Evolutionary conservation across 129 eudicot genomes (phyloP).

Genomic region (Erigeron canadensis): DNA sequence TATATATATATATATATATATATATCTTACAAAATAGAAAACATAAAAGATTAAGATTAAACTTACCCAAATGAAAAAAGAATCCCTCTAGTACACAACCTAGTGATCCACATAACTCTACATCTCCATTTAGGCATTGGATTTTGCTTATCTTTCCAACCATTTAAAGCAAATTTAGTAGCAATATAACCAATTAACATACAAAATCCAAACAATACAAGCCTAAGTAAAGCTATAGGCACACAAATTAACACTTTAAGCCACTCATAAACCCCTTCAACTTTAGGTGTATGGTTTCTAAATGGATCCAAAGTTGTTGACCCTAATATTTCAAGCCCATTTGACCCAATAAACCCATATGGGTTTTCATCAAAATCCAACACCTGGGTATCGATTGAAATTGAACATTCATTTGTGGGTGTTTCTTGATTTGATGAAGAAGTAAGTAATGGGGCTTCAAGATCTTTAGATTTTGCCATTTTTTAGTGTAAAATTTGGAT

Average conservation of each 20-base stretch:
- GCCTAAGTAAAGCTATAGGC: constrained; percentile 61
- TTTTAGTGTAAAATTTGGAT: neutral
- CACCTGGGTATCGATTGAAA: constrained; percentile 25
- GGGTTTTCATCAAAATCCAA: constrained; percentile 43
- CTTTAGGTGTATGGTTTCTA: constrained; percentile 56
- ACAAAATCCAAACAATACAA: constrained; percentile 63
- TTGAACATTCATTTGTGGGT: constrained; percentile 8
- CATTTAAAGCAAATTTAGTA: constrained; percentile 60
- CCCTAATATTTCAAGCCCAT: constrained; percentile 48
- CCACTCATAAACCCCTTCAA: constrained; percentile 91
- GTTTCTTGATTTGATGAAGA: constrained; percentile 22
- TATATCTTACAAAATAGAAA: neutral
- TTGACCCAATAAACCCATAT: constrained; percentile 66
- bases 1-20: too few relatives aligned
- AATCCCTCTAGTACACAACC: constrained; percentile 68
- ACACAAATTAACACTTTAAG: constrained; percentile 58
- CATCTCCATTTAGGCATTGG: constrained; percentile 95
- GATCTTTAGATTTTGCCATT: constrained; percentile 47
- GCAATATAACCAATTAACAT: constrained; percentile 70
- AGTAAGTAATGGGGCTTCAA: constrained; percentile 36
- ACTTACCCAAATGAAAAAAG: constrained; percentile 87
- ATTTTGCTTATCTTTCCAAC: constrained; percentile 83
- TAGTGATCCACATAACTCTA: constrained; percentile 86
- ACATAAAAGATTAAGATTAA: neutral
- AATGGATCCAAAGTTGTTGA: constrained; percentile 78